Percentiles rank a stretch among this genome's conserved stretches.
phyloP scores from a whole-genome alignment of 345 rosid genomes.

The Hirschfeldia incana region DNA sequence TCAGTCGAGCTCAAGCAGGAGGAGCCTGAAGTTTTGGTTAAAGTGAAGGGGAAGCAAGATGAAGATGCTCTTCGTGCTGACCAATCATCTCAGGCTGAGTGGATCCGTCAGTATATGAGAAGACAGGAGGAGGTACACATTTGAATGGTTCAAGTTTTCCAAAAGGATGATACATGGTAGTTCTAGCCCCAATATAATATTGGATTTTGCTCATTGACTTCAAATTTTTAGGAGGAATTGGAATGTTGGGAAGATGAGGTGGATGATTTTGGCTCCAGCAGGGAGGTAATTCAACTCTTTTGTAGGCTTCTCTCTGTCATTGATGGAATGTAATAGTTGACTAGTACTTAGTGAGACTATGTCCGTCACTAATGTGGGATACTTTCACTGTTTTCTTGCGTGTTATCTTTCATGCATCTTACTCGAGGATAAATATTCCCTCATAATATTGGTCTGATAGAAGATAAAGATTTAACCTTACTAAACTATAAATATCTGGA shows the following conservation, averaged over 20 bases:
- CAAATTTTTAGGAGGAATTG: conserved; percentile 55
- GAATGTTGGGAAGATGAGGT: conserved; percentile 73
- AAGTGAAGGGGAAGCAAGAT: conserved; percentile 49
- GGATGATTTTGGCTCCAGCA: conserved; percentile 37
- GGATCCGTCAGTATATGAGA: conserved; percentile 82
- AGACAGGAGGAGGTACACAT: conserved; percentile 78
- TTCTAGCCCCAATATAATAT: not conserved
- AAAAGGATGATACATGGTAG: not conserved
- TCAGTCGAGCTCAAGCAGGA: conserved; percentile 43
- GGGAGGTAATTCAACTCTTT: conserved; percentile 48
- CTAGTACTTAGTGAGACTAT: conserved; percentile 3
- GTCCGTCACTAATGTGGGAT: not conserved
- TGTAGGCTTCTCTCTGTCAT: not conserved
- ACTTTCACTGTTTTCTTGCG: not conserved
- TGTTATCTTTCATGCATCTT: conserved; percentile 3
- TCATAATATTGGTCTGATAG: not conserved
- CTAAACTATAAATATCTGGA: conserved; percentile 13
- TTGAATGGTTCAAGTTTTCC: conserved; percentile 4
- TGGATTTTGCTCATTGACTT: not conserved
- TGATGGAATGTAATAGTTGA: not conserved
- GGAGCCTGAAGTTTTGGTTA: conserved; percentile 46
- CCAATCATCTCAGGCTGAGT: conserved; percentile 82
- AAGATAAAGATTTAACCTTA: not conserved
- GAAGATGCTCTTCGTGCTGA: conserved; percentile 51
- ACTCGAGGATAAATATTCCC: not conserved